phyloP scores from a whole-genome alignment of 2,329 filamentous ascomycete genomes.

The Aspergillus aculeatus region DNA sequence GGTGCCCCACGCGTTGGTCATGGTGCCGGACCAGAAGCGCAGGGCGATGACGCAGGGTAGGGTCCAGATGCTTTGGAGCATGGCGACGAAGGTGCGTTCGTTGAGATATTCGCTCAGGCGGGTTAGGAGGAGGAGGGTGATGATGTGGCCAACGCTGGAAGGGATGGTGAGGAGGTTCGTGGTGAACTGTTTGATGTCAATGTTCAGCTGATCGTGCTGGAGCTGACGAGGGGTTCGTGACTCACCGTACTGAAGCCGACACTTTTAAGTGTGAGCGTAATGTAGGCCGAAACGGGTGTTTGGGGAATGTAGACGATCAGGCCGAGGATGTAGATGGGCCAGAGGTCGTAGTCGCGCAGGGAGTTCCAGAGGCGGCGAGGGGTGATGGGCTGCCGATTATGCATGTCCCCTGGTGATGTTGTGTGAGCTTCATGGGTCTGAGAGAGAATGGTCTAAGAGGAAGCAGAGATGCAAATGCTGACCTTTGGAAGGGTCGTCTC shows the following conservation, averaged over 20 bases:
- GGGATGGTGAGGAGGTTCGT: conserved; percentile 64
- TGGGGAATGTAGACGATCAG: conserved; percentile 56
- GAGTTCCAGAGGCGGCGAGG: conserved; percentile 51
- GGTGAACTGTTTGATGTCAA: conserved; percentile 44
- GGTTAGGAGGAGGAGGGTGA: conserved; percentile 46
- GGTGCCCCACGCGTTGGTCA: conserved; percentile 50
- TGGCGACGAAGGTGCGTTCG: conserved; percentile 48
- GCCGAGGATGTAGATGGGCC: conserved; percentile 56
- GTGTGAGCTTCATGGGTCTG: background rate
- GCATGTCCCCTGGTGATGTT: conserved; percentile 48
- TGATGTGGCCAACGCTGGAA: conserved; percentile 33
- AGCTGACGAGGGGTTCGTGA: background rate
- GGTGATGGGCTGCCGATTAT: conserved; percentile 59
- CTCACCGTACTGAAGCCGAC: conserved; percentile 55
- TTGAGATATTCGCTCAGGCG: conserved; percentile 49
- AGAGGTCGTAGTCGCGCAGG: conserved; percentile 60
- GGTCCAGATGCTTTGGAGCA: conserved; percentile 58
- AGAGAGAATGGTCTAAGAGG: background rate
- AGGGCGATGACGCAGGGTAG: conserved; percentile 59
- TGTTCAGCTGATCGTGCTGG: background rate
- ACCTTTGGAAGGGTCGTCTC: conserved; percentile 61
- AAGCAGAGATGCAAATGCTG: background rate
- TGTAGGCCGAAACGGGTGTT: conserved; percentile 52
- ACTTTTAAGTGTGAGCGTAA: conserved; percentile 58
- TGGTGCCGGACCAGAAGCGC: conserved; percentile 44